These are phyloP conservation scores for Mesembryanthemum crystallinum DNA, from an alignment of 148 eudicot genomes.

Conservation along the genomic window DNA sequence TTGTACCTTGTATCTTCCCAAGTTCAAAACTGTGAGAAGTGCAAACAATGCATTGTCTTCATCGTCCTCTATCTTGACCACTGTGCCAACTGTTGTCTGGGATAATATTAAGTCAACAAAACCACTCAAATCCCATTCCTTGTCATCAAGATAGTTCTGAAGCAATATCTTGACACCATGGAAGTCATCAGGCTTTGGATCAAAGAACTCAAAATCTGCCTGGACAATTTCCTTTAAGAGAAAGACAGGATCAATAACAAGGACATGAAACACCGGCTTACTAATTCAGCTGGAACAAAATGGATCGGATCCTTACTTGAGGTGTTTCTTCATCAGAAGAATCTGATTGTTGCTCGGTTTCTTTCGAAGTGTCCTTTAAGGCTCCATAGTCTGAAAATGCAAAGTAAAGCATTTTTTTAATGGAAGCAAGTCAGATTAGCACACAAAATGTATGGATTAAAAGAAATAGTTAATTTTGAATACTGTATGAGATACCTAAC, in stretches of 20 bases:
- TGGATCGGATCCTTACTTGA: constrained; percentile 44
- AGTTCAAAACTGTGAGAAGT: constrained; percentile 66
- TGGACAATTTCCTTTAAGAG: constrained; percentile 64
- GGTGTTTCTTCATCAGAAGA: constrained; percentile 60
- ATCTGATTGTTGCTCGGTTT: constrained; percentile 32
- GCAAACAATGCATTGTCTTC: constrained; percentile 82
- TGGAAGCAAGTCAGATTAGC: neutral
- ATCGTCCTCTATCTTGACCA: constrained; percentile 77
- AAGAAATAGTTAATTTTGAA: neutral
- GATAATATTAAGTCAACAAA: constrained; percentile 79
- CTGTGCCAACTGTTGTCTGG: constrained; percentile 88
- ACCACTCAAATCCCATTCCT: constrained; percentile 82
- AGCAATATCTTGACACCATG: constrained; percentile 82
- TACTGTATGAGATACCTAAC: constrained; percentile 32
- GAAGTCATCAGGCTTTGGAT: constrained; percentile 85
- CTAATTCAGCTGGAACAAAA: neutral
- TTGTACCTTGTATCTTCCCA: constrained; percentile 71
- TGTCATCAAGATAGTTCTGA: constrained; percentile 65
- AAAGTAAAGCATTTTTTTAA: neutral
- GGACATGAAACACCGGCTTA: neutral
- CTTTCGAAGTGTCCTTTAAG: constrained; percentile 21
- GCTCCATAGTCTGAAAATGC: constrained; percentile 26
- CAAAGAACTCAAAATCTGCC: constrained; percentile 97
- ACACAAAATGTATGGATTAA: neutral
- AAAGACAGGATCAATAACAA: constrained; percentile 8